These are phyloP conservation scores for Epichloe aotearoae DNA, from an alignment of 2,329 filamentous ascomycete genomes.

Conservation along the genomic window DNA sequence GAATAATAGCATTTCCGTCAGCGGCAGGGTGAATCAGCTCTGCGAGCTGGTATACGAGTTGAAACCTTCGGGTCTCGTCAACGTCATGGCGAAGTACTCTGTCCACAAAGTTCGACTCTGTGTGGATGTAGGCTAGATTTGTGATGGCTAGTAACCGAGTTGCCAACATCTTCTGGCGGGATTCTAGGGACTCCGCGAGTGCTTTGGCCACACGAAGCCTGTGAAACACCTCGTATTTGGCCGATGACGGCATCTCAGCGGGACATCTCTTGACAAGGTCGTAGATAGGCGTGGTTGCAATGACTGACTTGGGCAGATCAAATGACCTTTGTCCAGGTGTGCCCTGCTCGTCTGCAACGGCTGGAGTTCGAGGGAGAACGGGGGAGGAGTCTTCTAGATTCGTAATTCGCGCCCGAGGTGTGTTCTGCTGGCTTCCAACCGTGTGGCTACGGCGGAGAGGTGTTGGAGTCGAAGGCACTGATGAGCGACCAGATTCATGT, in stretches of 20 bases:
- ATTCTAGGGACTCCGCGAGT: conserved; percentile 49
- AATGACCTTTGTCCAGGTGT: conserved; percentile 41
- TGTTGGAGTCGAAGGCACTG: conserved; percentile 57
- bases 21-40: conserved; percentile 79
- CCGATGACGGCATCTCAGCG: conserved; percentile 53
- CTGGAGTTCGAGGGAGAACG: conserved; percentile 30
- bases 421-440: conserved; percentile 28
- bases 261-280: conserved; percentile 43
- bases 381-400: conserved; percentile 34
- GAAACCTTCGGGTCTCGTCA: conserved; percentile 78
- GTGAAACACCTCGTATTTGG: conserved; percentile 75
- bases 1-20: conserved; percentile 53
- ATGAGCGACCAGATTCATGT: conserved; percentile 22
- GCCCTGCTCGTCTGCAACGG: conserved; percentile 20
- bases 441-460: conserved; percentile 59
- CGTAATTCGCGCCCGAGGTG: conserved; percentile 24
- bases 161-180: conserved; percentile 63
- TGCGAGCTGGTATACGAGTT: conserved; percentile 82
- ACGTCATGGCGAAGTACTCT: conserved; percentile 77
- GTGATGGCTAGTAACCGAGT: conserved; percentile 77
- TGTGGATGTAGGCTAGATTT: conserved; percentile 81
- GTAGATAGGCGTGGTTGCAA: conserved; percentile 40
- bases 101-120: conserved; percentile 69
- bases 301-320: conserved; percentile 47
- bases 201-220: conserved; percentile 75